phyloP scores from a whole-genome alignment of 108 stramenopile genomes.

The Craspedostauros australis region DNA sequence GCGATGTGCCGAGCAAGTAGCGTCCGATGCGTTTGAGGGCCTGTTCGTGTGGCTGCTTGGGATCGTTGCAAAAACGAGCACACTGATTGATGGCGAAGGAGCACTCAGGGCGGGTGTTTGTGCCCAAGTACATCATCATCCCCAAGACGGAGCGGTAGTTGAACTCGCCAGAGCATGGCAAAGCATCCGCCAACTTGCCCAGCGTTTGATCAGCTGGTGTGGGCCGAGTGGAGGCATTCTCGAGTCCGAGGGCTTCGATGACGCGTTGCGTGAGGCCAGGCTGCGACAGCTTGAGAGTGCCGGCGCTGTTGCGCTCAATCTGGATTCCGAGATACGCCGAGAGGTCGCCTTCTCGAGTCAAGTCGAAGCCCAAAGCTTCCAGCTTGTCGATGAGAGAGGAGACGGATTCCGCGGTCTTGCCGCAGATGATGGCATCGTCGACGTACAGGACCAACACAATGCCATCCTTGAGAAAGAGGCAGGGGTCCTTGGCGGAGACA shows the following conservation, averaged over 20 bases:
- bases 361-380: background rate
- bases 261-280: conserved; percentile 8
- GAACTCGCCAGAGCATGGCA: background rate
- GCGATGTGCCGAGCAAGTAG: conserved; percentile 30
- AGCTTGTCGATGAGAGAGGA: background rate
- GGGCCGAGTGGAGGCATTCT: background rate
- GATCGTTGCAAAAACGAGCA: conserved; percentile 31
- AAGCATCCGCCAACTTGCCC: background rate
- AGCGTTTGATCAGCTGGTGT: conserved; percentile 7
- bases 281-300: conserved; percentile 11
- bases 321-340: conserved; percentile 38
- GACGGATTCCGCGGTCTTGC: background rate
- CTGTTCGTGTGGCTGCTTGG: conserved; percentile 30
- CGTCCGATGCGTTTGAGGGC: conserved; percentile 32
- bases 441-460: conserved; percentile 37
- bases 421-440: conserved; percentile 31
- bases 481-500: background rate
- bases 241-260: background rate
- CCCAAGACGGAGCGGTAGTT: conserved; percentile 28
- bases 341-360: conserved; percentile 8
- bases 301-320: conserved; percentile 6
- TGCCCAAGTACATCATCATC: conserved; percentile 23
- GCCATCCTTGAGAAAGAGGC: conserved; percentile 13
- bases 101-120: conserved; percentile 23
- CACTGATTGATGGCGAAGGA: conserved; percentile 24